A percentile compares a stretch with the other conserved stretches of the same genome.
Evolutionary conservation across 2,329 filamentous ascomycete species (phyloP).

Genomic region (Blastomyces percursus): DNA sequence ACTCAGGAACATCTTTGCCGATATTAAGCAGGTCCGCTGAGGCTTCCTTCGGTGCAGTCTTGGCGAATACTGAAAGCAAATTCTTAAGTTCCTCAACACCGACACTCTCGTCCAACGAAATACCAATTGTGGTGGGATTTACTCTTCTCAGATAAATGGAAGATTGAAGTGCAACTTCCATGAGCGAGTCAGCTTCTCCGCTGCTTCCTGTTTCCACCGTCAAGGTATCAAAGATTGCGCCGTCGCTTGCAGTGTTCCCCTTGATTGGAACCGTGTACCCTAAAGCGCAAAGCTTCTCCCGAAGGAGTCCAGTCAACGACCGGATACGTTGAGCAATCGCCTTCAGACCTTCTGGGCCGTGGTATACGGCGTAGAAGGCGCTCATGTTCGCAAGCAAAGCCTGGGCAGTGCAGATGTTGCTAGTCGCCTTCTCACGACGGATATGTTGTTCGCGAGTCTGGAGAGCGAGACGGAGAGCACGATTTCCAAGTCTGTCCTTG

Average conservation of each 20-base stretch:
- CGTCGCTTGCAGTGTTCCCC: slow-evolving; percentile 45
- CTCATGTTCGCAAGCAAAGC: slow-evolving; percentile 92
- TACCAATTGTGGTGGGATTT: slow-evolving; percentile 50
- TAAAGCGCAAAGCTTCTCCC: slow-evolving; percentile 50
- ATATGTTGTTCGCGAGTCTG: slow-evolving; percentile 97
- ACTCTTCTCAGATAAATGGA: slow-evolving; percentile 54
- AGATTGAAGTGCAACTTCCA: slow-evolving; percentile 41
- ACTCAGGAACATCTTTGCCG: slow-evolving; percentile 28
- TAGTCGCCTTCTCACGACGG: slow-evolving; percentile 88
- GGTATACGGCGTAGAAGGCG: slow-evolving; percentile 87
- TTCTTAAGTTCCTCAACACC: slow-evolving; percentile 45
- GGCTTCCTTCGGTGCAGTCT: slow-evolving; percentile 30
- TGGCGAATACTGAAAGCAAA: slow-evolving; percentile 47
- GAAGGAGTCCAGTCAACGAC: slow-evolving; percentile 57
- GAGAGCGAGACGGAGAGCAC: slow-evolving; percentile 69
- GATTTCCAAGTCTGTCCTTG: slow-evolving; percentile 74
- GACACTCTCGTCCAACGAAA: slow-evolving; percentile 70
- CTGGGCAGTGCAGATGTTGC: slow-evolving; percentile 94
- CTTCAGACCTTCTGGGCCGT: slow-evolving; percentile 73
- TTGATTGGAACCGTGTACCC: slow-evolving; percentile 54
- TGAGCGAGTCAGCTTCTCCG: slow-evolving; percentile 42
- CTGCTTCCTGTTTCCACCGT: slow-evolving; percentile 49
- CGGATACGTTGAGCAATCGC: slow-evolving; percentile 71
- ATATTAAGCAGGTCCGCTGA: slow-evolving; percentile 20
- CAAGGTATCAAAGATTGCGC: slow-evolving; percentile 69